phyloP scores from a whole-genome alignment of 176 grass and related monocot species.

The Musa acuminata region DNA sequence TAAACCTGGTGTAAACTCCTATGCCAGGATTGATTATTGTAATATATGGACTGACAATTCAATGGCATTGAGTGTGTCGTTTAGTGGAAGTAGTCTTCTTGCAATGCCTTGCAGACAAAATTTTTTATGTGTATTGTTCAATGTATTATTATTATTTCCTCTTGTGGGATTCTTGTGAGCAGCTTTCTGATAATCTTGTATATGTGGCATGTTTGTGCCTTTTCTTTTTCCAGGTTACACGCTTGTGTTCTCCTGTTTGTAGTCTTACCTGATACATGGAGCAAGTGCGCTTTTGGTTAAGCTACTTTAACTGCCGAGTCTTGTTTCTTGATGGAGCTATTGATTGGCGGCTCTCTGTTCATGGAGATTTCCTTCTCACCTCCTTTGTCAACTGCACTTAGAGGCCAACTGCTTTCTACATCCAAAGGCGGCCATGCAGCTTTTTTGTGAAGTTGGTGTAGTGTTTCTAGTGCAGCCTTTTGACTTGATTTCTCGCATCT shows the following conservation, averaged over 20 bases:
- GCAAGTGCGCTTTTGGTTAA: slow-evolving; percentile 50
- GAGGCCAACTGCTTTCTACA: slow-evolving; percentile 21
- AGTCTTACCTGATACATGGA: slow-evolving; percentile 76
- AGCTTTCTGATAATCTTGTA: background rate
- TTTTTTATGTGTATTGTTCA: background rate
- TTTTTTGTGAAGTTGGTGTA: slow-evolving; percentile 43
- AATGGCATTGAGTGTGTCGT: no score
- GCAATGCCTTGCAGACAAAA: background rate
- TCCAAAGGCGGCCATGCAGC: slow-evolving; percentile 42
- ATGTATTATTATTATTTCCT: background rate
- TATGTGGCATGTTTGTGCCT: background rate
- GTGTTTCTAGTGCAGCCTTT: slow-evolving; percentile 31
- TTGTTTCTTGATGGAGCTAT: slow-evolving; percentile 82
- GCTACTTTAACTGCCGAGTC: slow-evolving; percentile 48
- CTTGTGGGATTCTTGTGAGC: background rate
- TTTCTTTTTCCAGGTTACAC: slow-evolving; percentile 32
- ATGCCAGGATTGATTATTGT: no score
- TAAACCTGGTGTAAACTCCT: no score
- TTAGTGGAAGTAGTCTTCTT: no score
- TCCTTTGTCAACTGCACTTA: slow-evolving; percentile 93
- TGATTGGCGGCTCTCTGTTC: slow-evolving; percentile 91
- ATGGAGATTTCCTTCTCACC: slow-evolving; percentile 62
- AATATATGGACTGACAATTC: no score
- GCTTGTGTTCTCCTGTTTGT: slow-evolving; percentile 16
- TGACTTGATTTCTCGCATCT: slow-evolving; percentile 19